Evolutionary conservation across 129 eudicot genomes (phyloP), one percentile per base, ranked within the genome.

Genomic region (Escallonia herrerae): DNA sequence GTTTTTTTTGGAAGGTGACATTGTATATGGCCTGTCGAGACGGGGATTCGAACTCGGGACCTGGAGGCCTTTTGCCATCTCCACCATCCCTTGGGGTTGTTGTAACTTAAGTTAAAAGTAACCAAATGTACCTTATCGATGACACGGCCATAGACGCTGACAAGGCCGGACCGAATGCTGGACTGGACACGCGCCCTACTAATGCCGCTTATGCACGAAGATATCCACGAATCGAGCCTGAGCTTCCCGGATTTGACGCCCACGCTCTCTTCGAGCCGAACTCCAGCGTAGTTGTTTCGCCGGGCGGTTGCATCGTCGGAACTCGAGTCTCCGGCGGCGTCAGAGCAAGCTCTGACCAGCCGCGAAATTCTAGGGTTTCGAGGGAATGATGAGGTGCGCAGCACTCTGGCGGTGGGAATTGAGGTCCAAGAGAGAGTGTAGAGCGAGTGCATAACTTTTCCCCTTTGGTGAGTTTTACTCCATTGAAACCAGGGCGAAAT

Each of bases 111-210:
- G 33, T 22, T 22, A 51, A 4, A 67, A 55, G 1, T 45, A 43
- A 58, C 51, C 40, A 57, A 62, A 5, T 48, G 15, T 46, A 91
- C 97, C 97, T 91, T 91, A 71, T 71, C 79, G 46, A 80, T 52
- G 47, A 75, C 76, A 50, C 79, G 95, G 57, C 87, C 86, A 63
- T 93, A 85, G 59, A 93, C 98, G 3, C 79, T 60, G 22, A 93
- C 96, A 9, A 88, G 86, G 4, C 98, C 96, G 2, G 74, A 71
- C 12, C 82, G 82, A 41, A 93, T 93, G 72, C 91, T 88, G 5
- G 96, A 85, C 70, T 93, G 98, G 68, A 93, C 95, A 69, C 98
- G 81, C 73, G 98, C 98, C 79, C 98, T 79, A 59, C 98, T 91
- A 22, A 91, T 73, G 38, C 96, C 98, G 43, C 14, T 55, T 15